Evolutionary conservation across 2,329 filamentous ascomycete genomes (phyloP).

Genomic region (Aspergillus sp.): DNA sequence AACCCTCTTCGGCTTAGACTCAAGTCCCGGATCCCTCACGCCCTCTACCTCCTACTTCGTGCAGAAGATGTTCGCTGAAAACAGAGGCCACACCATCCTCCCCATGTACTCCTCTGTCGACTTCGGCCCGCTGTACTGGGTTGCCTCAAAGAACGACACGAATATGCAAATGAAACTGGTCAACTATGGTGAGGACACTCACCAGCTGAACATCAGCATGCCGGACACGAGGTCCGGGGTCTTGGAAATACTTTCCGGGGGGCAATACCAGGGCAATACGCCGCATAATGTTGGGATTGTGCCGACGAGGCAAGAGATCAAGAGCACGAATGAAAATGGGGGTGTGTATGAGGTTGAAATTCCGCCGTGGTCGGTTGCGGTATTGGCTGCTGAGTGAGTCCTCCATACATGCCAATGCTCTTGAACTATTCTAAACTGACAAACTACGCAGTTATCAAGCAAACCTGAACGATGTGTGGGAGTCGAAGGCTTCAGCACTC

Average conservation of each 20-base stretch:
- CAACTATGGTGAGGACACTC: slow-evolving; percentile 19
- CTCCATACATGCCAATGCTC: no score
- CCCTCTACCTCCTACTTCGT: slow-evolving; percentile 29
- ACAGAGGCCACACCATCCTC: slow-evolving; percentile 24
- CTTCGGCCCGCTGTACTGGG: slow-evolving; percentile 30
- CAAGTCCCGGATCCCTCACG: slow-evolving; percentile 19
- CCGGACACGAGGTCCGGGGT: slow-evolving; percentile 13
- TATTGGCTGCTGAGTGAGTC: slow-evolving; percentile 9
- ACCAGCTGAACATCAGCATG: slow-evolving; percentile 20
- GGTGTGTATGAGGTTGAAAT: slow-evolving; percentile 14
- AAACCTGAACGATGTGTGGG: no score
- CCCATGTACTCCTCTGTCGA: slow-evolving; percentile 17
- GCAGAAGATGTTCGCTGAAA: slow-evolving; percentile 28
- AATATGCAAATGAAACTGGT: slow-evolving; percentile 23
- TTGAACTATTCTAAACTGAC: no score
- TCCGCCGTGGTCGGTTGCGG: slow-evolving; percentile 19
- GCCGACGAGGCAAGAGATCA: slow-evolving; percentile 8
- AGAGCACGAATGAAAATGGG: slow-evolving; percentile 4
- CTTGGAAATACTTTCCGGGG: slow-evolving; percentile 18
- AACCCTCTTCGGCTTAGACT: slow-evolving; percentile 26
- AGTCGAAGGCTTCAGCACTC: no score
- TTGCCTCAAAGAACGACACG: slow-evolving; percentile 16
- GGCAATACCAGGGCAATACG: slow-evolving; percentile 11
- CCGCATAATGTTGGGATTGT: slow-evolving; percentile 12
- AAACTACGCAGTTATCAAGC: no score